Evolutionary conservation across 352 stramenopile species (phyloP), one percentile per base, ranked within the genome.

Genomic region (Pythium chondricola): DNA sequence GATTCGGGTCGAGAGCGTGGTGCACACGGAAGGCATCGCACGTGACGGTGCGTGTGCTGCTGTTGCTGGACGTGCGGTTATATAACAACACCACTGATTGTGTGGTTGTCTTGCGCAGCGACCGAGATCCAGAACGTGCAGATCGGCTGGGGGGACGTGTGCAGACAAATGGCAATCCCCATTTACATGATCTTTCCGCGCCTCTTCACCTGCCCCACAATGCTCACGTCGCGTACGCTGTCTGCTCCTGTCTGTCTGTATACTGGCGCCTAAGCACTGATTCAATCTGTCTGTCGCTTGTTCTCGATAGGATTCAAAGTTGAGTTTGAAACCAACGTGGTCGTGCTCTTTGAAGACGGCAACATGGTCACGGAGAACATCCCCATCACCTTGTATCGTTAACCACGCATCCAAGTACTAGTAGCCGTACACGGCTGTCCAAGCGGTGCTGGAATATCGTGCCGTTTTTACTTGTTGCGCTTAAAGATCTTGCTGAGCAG

Each of bases 401-500:
- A 67, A 51, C 7, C 2, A 20, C n/a, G 10, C 5, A 14, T 8
- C n/a, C n/a, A n/a, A 25, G n/a, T 7, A 21, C 24, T 21, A 4
- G 10, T 10, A 5, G 16, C 17, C 14, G 2, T 21, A 27, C 33
- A 26, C 13, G 22, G 9, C 14, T 17, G 27, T 20, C 13, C n/a
- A n/a, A n/a, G n/a, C n/a, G n/a, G n/a, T n/a, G n/a, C n/a, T n/a
- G n/a, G n/a, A n/a, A n/a, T n/a, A n/a, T n/a, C n/a, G n/a, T n/a
- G n/a, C n/a, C n/a, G n/a, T n/a, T 13, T 14, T 84, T 82, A 98
- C 74, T 98, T 98, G 53, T 80, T 86, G 56, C 95, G 88, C 71
- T 98, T 98, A 83, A 97, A 98, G 68, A 98, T 98, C 71, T 98
- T 98, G 44, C 70, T 85, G 31, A 98, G 70, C 26, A 98, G 78